phyloP scores from a whole-genome alignment of 257 asterid species.

The Hygrophila difformis region DNA sequence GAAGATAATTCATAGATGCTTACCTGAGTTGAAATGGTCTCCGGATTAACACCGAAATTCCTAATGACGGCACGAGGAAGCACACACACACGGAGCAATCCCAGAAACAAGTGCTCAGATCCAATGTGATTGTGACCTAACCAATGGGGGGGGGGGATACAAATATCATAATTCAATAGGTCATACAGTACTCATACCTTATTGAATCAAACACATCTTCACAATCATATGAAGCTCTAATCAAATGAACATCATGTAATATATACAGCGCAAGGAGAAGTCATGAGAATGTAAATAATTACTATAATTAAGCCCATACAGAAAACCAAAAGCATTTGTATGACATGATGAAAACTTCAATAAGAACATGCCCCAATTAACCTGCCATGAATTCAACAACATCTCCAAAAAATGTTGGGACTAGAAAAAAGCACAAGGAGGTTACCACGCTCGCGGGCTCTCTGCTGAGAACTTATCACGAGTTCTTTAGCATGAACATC shows the following conservation, averaged over 20 bases:
- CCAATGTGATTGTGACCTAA: conserved; percentile 98
- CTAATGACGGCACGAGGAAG: conserved; percentile 98
- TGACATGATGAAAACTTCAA: not conserved
- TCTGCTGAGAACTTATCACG: conserved; percentile 84
- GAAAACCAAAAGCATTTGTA: conserved; percentile 4
- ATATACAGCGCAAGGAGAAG: too few relatives aligned
- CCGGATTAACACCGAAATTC: too few relatives aligned
- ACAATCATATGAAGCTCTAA: too few relatives aligned
- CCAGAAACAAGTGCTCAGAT: conserved; percentile 93
- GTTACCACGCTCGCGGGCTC: conserved; percentile 98
- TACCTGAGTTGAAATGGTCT: too few relatives aligned
- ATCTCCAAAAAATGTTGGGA: conserved; percentile 6
- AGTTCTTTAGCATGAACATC: conserved; percentile 98
- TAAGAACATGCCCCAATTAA: conserved; percentile 1
- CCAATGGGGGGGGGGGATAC: conserved; percentile 16
- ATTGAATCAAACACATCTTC: too few relatives aligned
- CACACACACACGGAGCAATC: conserved; percentile 94
- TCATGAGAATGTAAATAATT: too few relatives aligned
- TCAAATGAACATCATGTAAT: too few relatives aligned
- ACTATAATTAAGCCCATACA: too few relatives aligned
- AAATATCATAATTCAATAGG: too few relatives aligned
- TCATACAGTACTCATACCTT: too few relatives aligned
- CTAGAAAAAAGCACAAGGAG: not conserved
- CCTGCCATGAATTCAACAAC: not conserved
- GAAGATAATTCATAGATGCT: too few relatives aligned